Base-by-base conservation (phyloP, 2,329 filamentous ascomycete species). In the Paraphoma sp. region DNA sequence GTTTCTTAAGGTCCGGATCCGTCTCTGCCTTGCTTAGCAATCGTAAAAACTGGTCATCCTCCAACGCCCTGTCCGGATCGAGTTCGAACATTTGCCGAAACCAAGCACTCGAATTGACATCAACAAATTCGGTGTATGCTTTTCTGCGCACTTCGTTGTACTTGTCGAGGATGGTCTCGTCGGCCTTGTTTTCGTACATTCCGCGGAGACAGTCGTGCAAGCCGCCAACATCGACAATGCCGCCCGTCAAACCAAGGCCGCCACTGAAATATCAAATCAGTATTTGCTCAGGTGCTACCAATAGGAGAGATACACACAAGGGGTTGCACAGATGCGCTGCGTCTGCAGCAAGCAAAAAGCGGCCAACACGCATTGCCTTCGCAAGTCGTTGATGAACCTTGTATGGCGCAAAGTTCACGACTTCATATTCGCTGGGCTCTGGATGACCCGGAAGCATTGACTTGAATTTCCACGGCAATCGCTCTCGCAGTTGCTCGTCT, bases 201-300 rank as follows among this genome's bases (percentile, higher is more conserved):
- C 51, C 60, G 1, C 44, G 62, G 1, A 87, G 76, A 59, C 84
- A 86, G 56, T 88, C 84, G 47, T 79, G 83, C 3, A 88, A 76
- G 0, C 82, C 82, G 7, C 83, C 84, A 2, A 85, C 78, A 59
- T 87, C 86, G 23, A 84, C 82, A 45, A 88, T 83, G 0, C 85
- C 86, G 6, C 85, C 84, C 0, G 84, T 86, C 46, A 87, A 81
- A 2, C 85, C 86, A 14, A 87, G 72, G 0, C 85, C 85, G 36
- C 85, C 86, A 73, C 60, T 63, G 82, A 82, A 0, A 5, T 3
- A 6, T 42, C 12, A n/a, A 17, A n/a, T 16, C 11, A 50, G 28
- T n/a, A 36, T 42, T 6, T 41, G 9, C 36, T 47, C 29, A 33
- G 80, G 66, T 83, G 84, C 65, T 81, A 83, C 14, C 62, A 58